Percentiles rank a stretch among this genome's conserved stretches.
These are phyloP conservation scores for Aaosphaeria arxii DNA, from an alignment of 2,329 filamentous ascomycete genomes.

Conservation along the genomic window DNA sequence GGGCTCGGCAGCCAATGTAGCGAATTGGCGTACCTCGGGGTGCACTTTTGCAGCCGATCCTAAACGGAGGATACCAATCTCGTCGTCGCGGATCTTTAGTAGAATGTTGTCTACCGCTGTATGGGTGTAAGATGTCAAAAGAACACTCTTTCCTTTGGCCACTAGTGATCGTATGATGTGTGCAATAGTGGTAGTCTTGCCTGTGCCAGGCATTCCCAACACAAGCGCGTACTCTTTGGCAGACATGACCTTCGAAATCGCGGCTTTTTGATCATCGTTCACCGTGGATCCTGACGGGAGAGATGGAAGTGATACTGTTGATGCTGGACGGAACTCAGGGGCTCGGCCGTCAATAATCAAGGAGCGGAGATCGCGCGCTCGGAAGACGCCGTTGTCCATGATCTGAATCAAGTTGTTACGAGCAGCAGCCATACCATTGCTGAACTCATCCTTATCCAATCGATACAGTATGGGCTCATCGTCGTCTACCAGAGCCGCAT, in stretches of 20 bases:
- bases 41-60: constrained; percentile 85
- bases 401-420: constrained; percentile 91
- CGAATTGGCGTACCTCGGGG: constrained; percentile 82
- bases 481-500: constrained; percentile 37
- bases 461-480: constrained; percentile 68
- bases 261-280: constrained; percentile 82
- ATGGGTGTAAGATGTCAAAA: constrained; percentile 94
- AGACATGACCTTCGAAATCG: constrained; percentile 93
- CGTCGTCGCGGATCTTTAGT: constrained; percentile 79
- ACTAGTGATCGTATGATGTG: constrained; percentile 92
- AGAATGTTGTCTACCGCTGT: constrained; percentile 98
- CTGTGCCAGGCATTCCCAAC: constrained; percentile 95
- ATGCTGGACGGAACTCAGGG: constrained; percentile 68
- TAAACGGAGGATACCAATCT: constrained; percentile 77
- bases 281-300: constrained; percentile 58
- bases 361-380: constrained; percentile 68
- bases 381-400: constrained; percentile 76
- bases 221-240: constrained; percentile 96
- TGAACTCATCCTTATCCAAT: constrained; percentile 96
- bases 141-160: constrained; percentile 84
- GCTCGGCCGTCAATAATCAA: constrained; percentile 75
- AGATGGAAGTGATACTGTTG: constrained; percentile 62
- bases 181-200: constrained; percentile 96
- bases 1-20: constrained; percentile 69
- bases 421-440: constrained; percentile 92